Conservation (phyloP, 1,284 basidiomycete genomes). For the Neonothopanus nambi region DNA sequence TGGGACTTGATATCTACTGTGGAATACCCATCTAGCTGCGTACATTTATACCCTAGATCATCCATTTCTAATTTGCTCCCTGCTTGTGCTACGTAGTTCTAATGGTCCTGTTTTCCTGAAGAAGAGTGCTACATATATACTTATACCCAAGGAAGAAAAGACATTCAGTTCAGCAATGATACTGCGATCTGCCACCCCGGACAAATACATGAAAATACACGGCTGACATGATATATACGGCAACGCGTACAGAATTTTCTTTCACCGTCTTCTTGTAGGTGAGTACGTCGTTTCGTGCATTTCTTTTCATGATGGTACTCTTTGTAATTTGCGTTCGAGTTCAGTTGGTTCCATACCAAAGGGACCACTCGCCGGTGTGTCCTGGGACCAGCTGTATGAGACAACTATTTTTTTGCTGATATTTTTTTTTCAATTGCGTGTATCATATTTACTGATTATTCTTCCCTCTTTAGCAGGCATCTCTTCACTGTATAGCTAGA, state of each 20-base stretch:
- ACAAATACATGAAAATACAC: not conserved
- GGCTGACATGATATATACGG: not conserved
- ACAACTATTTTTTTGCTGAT: constrained; percentile 47
- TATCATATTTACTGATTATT: not conserved
- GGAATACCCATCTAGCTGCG: too few relatives aligned
- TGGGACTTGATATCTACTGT: too few relatives aligned
- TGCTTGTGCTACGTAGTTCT: too few relatives aligned
- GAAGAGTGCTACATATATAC: too few relatives aligned
- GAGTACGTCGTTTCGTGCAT: constrained; percentile 7
- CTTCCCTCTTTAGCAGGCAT: not conserved
- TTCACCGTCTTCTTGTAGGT: not conserved
- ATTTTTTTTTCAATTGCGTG: not conserved
- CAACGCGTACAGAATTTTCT: not conserved
- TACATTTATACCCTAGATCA: too few relatives aligned
- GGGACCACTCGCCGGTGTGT: constrained; percentile 70
- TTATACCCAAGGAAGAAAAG: too few relatives aligned
- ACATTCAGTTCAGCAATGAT: too few relatives aligned
- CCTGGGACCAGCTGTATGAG: constrained; percentile 70
- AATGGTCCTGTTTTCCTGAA: too few relatives aligned
- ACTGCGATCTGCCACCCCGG: not conserved
- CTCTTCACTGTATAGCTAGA: not conserved
- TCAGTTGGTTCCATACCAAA: constrained; percentile 59
- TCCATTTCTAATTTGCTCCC: too few relatives aligned
- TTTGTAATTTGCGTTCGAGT: constrained; percentile 86
- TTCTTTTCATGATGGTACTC: constrained; percentile 52